These are phyloP conservation scores for Glycyrrhiza uralensis DNA, from an alignment of 306 rosid species.

Conservation along the genomic window DNA sequence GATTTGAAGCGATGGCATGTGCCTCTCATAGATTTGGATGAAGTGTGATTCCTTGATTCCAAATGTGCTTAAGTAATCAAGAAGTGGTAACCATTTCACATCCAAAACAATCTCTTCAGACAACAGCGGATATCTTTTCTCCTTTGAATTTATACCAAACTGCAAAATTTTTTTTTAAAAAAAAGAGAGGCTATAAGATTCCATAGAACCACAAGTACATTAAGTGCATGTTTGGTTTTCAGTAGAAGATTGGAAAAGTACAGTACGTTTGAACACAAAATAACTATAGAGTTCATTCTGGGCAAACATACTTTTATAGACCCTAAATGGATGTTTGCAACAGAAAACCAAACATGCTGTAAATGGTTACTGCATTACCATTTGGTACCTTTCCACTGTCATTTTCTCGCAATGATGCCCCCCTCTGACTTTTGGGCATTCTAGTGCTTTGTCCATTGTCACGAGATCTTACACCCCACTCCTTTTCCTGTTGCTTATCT, in stretches of 20 bases:
- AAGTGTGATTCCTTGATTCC: conserved; percentile 95
- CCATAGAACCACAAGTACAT: not conserved
- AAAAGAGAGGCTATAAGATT: not conserved
- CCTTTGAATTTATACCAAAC: conserved; percentile 49
- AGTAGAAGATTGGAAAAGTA: too few species aligned
- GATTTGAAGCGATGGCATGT: conserved; percentile 86
- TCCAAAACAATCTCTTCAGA: conserved; percentile 72
- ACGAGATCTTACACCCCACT: conserved; percentile 32
- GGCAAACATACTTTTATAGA: too few species aligned
- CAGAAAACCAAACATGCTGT: too few species aligned
- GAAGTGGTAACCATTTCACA: conserved; percentile 81
- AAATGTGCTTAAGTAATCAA: conserved; percentile 82
- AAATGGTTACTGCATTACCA: conserved; percentile 8
- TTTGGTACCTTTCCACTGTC: conserved; percentile 55
- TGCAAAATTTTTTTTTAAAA: conserved; percentile 44
- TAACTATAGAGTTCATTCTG: too few species aligned
- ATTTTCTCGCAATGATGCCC: conserved; percentile 28
- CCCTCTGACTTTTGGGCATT: conserved; percentile 32
- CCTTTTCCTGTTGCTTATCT: conserved; percentile 31
- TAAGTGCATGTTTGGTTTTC: too few species aligned
- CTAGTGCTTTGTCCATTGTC: conserved; percentile 30
- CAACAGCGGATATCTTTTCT: conserved; percentile 60
- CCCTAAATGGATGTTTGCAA: too few species aligned
- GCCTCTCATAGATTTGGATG: conserved; percentile 87
- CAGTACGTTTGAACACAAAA: too few species aligned